Base-by-base conservation (phyloP, 768 basidiomycete species). In the Tulasnella calospora region DNA sequence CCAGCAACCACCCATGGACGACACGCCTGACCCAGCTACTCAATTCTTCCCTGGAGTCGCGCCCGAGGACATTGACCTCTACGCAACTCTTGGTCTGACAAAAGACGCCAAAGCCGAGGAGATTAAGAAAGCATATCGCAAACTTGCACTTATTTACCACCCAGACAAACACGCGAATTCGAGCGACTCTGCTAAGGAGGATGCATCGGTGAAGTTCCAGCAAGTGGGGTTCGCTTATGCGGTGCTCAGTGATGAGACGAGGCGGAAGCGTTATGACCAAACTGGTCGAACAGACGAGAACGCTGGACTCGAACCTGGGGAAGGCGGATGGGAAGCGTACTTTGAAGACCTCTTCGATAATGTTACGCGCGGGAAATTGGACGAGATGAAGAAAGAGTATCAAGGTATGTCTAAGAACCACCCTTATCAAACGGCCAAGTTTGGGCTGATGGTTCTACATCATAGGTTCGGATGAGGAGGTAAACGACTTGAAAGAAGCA, bases 161-260 rank as follows among this genome's bases (percentile, higher is more conserved):
- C 80, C 80, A 4, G 80, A 81, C 71, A 79, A 77, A 38, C 77
- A 72, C 46, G 69, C 51, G 40, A 78, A 72, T 38, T 35, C 27
- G 30, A 44, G 35, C 27, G 33, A 67, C 10, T 30, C 71, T 27
- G 71, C 69, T 19, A 67, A 78, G 40, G 81, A 84, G 71, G 90
- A 91, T 30, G 91, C 92, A 81, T 90, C 89, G n/a, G 86, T 84
- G 80, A 92, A 92, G 84, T 97, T 98, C 83, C 94, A 95, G 81
- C 94, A 96, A 82, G 89, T 99, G 81, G 95, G 97, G 0, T 98
- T 96, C 82, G 94, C 97, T 13, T 99, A 98, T 84, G 88, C 94
- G 0, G 91, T 99, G 0, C 87, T 99, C 38, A 88, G 91, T 76
- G 96, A 99, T 81, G 90, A 90, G 79, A 90, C 89, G 82, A 85